A percentile compares a stretch with the other conserved stretches of the same genome.
Evolutionary conservation across 768 basidiomycete species (phyloP).

Genomic region (Mycena galericulata): DNA sequence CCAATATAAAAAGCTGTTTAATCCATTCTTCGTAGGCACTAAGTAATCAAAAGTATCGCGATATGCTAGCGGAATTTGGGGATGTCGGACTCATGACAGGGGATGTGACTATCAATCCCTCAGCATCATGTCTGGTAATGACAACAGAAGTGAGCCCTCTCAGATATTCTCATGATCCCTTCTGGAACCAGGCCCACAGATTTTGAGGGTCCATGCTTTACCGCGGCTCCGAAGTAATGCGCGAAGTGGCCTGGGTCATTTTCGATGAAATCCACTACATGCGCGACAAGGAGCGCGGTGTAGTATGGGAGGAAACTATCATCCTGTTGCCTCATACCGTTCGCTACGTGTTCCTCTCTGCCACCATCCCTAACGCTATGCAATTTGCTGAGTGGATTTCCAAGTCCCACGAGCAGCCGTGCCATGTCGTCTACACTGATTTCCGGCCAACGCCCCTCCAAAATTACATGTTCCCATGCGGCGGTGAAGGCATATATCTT

Average conservation of each 20-base stretch:
- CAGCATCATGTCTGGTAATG: conserved; percentile 98
- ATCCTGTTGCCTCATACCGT: conserved; percentile 96
- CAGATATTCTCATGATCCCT: neutral
- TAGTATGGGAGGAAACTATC: conserved; percentile 99
- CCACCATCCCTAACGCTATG: conserved; percentile 99
- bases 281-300: conserved; percentile 99
- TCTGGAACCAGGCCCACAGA: conserved; percentile 60
- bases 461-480: conserved; percentile 97
- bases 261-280: conserved; percentile 99
- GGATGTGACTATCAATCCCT: conserved; percentile 98
- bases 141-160: conserved; percentile 88
- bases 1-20: conserved; percentile 35
- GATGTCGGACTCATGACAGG: conserved; percentile 99
- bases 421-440: conserved; percentile 99
- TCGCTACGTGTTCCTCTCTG: conserved; percentile 98
- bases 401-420: conserved; percentile 96
- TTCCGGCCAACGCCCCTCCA: conserved; percentile 98
- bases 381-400: conserved; percentile 99
- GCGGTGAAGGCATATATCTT: conserved; percentile 96
- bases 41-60: conserved; percentile 99
- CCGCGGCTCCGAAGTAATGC: conserved; percentile 98
- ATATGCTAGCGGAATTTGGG: conserved; percentile 96
- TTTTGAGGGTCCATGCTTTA: conserved; percentile 99
- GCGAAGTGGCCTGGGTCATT: conserved; percentile 99
- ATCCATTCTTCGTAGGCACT: conserved; percentile 73